Percentiles rank a stretch among this genome's conserved stretches.
These are phyloP conservation scores for Lasiosphaeriaceae sp. DNA, from an alignment of 495 filamentous ascomycete species.

Conservation along the genomic window DNA sequence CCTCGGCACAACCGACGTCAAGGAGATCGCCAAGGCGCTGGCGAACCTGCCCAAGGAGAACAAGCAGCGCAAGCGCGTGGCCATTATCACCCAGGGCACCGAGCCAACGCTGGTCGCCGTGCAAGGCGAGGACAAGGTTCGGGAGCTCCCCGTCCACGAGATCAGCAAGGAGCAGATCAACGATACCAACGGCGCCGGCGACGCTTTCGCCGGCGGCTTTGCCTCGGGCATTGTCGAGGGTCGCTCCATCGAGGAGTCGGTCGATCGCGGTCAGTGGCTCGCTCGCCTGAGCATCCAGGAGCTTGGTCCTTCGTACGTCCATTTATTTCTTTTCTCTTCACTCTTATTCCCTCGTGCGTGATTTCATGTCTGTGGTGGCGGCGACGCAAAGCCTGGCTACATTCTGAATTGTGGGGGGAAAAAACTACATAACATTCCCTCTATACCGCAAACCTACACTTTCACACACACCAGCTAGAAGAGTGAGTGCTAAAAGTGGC, in stretches of 20 bases:
- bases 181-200: constrained; percentile 96
- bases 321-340: constrained; percentile 5
- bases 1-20: constrained; percentile 67
- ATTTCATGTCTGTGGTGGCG: too few species aligned
- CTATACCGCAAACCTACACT: too few species aligned
- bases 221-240: constrained; percentile 82
- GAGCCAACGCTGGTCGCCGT: constrained; percentile 79
- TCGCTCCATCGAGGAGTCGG: constrained; percentile 65
- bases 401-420: too few species aligned
- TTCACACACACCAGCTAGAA: too few species aligned
- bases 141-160: constrained; percentile 73
- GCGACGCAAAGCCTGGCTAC: too few species aligned
- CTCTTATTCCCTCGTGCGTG: neutral
- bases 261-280: constrained; percentile 95
- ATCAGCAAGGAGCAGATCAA: constrained; percentile 72
- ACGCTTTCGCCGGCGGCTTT: constrained; percentile 96
- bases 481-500: too few species aligned
- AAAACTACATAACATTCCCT: too few species aligned
- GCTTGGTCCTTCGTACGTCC: constrained; percentile 86
- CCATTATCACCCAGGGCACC: constrained; percentile 92
- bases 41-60: constrained; percentile 90
- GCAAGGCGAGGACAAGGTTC: constrained; percentile 63
- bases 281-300: constrained; percentile 89
- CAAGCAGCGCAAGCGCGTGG: constrained; percentile 68
- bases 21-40: constrained; percentile 81